Conservation (phyloP, 2,329 filamentous ascomycete genomes). For the Fusarium austroafricanum region DNA sequence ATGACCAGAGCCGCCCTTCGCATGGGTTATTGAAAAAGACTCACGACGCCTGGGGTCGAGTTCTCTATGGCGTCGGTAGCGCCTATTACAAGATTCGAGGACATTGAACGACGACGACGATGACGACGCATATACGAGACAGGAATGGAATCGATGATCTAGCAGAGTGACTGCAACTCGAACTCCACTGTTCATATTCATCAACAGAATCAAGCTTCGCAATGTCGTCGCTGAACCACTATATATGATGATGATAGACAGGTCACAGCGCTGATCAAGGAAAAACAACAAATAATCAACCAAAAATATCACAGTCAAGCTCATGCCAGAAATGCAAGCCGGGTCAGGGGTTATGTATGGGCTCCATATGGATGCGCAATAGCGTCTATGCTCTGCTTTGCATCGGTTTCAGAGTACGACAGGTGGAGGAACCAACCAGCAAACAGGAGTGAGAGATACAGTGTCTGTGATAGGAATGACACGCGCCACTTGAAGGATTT, state of each 20-base stretch:
- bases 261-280: constrained; percentile 28
- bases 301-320: constrained; percentile 30
- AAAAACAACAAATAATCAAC: constrained; percentile 6
- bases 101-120: constrained; percentile 30
- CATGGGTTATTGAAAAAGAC: constrained; percentile 49
- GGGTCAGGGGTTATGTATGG: constrained; percentile 26
- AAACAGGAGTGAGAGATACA: constrained; percentile 38
- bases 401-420: constrained; percentile 36
- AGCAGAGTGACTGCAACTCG: constrained; percentile 11
- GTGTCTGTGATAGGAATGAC: constrained; percentile 27
- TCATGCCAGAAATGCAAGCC: constrained; percentile 15
- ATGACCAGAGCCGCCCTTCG: constrained; percentile 7
- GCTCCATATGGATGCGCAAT: no score
- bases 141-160: constrained; percentile 24
- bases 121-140: constrained; percentile 33
- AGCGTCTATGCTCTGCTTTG: constrained; percentile 33
- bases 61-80: constrained; percentile 55
- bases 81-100: constrained; percentile 52
- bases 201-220: constrained; percentile 12
- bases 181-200: constrained; percentile 24
- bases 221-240: constrained; percentile 22
- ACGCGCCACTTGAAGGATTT: constrained; percentile 15
- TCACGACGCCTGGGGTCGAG: constrained; percentile 54
- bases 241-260: constrained; percentile 36
- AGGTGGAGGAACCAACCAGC: constrained; percentile 32